These are phyloP conservation scores for Nitzschia sp. DNA, from an alignment of 108 stramenopile genomes.

Conservation along the genomic window DNA sequence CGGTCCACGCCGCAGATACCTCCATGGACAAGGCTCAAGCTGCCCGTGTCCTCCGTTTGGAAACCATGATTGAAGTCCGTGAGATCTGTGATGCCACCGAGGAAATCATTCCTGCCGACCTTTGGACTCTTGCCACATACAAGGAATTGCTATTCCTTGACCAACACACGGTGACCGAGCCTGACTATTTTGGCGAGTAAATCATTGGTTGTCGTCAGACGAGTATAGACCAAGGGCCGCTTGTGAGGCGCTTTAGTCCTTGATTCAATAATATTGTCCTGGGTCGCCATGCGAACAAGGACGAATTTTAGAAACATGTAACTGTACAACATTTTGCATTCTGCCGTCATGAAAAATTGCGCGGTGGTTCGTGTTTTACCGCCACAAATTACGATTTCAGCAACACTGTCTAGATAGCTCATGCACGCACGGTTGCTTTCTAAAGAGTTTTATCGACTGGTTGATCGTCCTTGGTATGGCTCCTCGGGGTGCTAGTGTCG, in stretches of 20 bases:
- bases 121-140: conserved; percentile 95
- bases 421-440: too few relatives aligned
- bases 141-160: conserved; percentile 93
- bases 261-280: too few relatives aligned
- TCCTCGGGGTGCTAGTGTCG: too few relatives aligned
- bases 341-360: too few relatives aligned
- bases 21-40: conserved; percentile 75
- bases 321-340: neutral
- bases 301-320: conserved; percentile 1
- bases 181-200: conserved; percentile 51
- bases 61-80: conserved; percentile 93
- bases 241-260: neutral
- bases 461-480: too few relatives aligned
- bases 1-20: conserved; percentile 63
- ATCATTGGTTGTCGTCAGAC: neutral
- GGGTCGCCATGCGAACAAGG: neutral
- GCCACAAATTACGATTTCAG: too few relatives aligned
- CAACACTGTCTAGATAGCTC: too few relatives aligned
- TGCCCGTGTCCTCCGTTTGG: conserved; percentile 82
- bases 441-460: too few relatives aligned
- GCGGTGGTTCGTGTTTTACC: too few relatives aligned
- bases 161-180: conserved; percentile 51
- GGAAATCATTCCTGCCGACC: conserved; percentile 83
- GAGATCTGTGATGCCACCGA: conserved; percentile 89
- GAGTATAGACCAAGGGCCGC: neutral